phyloP scores from a whole-genome alignment of 1,284 basidiomycete species.

The Porphyrellus sp. region DNA sequence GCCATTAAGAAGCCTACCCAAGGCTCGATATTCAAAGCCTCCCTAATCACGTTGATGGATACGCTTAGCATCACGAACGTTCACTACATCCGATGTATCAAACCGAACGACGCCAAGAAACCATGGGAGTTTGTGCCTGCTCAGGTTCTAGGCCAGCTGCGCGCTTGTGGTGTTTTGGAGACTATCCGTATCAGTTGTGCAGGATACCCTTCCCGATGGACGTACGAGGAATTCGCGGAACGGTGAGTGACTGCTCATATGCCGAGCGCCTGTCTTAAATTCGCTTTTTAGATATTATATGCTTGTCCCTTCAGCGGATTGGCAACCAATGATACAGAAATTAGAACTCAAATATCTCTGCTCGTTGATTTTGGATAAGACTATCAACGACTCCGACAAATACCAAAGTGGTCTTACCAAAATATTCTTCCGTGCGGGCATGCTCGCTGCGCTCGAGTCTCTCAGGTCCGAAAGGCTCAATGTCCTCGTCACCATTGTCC shows the following conservation, averaged over 20 bases:
- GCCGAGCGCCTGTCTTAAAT: conserved; percentile 15
- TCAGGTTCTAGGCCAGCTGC: conserved; percentile 92
- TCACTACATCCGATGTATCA: conserved; percentile 99
- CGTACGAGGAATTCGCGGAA: conserved; percentile 98
- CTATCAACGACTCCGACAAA: conserved; percentile 91
- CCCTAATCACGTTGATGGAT: conserved; percentile 92
- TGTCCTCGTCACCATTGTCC: conserved; percentile 88
- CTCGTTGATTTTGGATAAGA: conserved; percentile 78
- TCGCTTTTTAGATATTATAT: conserved; percentile 81
- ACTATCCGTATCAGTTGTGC: conserved; percentile 99
- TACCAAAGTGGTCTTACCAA: conserved; percentile 97
- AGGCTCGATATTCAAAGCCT: conserved; percentile 97
- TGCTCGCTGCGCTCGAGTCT: conserved; percentile 96
- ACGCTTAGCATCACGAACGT: conserved; percentile 97
- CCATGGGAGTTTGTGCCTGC: conserved; percentile 98
- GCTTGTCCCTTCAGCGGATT: conserved; percentile 85
- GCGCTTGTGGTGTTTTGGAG: conserved; percentile 98
- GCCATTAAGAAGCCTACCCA: conserved; percentile 89
- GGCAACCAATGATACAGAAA: conserved; percentile 79
- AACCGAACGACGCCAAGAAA: conserved; percentile 95
- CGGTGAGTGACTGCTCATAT: conserved; percentile 53
- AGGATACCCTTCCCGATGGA: conserved; percentile 99
- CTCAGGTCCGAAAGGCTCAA: conserved; percentile 87
- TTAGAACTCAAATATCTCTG: conserved; percentile 84
- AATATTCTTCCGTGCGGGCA: conserved; percentile 99